These are phyloP conservation scores for Lotmaria passim DNA, from an alignment of 208 protist species.

Conservation along the genomic window DNA sequence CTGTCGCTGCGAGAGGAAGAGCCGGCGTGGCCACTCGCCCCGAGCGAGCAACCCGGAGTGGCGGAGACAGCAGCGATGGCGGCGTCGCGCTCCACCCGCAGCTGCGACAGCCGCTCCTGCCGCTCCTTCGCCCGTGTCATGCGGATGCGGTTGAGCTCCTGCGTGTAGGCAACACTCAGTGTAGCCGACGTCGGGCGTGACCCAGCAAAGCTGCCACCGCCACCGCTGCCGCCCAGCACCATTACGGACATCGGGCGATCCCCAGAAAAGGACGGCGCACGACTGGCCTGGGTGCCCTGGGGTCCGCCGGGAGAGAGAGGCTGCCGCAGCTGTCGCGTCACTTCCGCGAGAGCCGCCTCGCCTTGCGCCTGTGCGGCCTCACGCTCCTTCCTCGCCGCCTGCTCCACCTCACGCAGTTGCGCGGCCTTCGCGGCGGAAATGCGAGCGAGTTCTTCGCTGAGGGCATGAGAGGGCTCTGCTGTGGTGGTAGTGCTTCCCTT, in stretches of 20 bases:
- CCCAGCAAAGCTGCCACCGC: slow-evolving; percentile 5
- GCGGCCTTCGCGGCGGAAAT: slow-evolving; percentile 23
- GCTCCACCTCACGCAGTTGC: slow-evolving; percentile 23
- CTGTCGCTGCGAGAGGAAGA: slow-evolving; percentile 4
- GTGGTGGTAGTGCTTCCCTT: background rate
- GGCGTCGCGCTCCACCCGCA: slow-evolving; percentile 36
- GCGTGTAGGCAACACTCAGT: slow-evolving; percentile 27
- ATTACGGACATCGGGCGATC: slow-evolving; percentile 18
- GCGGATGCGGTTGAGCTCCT: slow-evolving; percentile 38
- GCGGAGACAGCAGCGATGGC: slow-evolving; percentile 17
- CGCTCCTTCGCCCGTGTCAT: slow-evolving; percentile 35
- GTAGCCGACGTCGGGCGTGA: slow-evolving; percentile 8
- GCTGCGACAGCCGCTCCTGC: slow-evolving; percentile 36
- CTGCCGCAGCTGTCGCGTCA: slow-evolving; percentile 15
- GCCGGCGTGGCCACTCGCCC: background rate
- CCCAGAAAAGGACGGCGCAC: background rate
- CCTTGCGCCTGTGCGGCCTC: slow-evolving; percentile 20
- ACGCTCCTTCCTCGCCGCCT: slow-evolving; percentile 22
- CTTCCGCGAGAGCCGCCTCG: slow-evolving; percentile 22
- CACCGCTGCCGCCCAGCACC: slow-evolving; percentile 11
- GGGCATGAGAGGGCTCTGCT: slow-evolving; percentile 2
- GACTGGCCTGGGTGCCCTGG: slow-evolving; percentile 6
- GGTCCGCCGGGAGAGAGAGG: background rate
- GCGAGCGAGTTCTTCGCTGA: slow-evolving; percentile 22
- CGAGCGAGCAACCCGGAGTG: background rate